A percentile compares a stretch with the other conserved stretches of the same genome.
Conservation (phyloP, 345 rosid genomes). For the Iberis pinnata region DNA sequence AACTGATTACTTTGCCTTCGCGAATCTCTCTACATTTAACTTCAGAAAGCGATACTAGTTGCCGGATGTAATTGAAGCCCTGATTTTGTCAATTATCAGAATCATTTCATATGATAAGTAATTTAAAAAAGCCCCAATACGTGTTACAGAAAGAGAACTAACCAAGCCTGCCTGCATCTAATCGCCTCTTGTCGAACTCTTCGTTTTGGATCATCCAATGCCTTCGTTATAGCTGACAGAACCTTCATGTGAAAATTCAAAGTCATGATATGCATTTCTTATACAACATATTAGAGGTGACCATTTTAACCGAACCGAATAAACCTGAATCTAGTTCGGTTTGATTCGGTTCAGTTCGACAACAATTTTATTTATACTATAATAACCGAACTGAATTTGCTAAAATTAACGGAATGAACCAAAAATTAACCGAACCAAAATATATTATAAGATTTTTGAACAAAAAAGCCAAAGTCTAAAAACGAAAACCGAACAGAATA, state of each 20-base stretch:
- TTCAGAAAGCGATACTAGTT: background rate
- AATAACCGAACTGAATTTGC: no score
- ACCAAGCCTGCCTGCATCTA: constrained; percentile 82
- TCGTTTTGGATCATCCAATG: constrained; percentile 80
- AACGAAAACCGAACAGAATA: no score
- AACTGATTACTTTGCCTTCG: constrained; percentile 7
- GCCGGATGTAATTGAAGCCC: constrained; percentile 23
- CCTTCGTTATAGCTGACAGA: constrained; percentile 44
- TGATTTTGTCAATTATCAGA: constrained; percentile 15
- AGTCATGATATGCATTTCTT: background rate
- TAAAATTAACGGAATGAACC: no score
- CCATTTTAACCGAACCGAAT: no score
- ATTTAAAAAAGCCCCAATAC: background rate
- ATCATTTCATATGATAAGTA: background rate
- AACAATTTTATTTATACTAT: no score
- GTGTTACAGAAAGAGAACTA: constrained; percentile 5
- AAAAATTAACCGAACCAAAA: no score
- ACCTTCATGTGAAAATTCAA: constrained; percentile 35
- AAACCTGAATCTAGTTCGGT: no score
- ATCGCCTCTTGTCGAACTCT: constrained; percentile 77
- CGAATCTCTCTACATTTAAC: constrained; percentile 17
- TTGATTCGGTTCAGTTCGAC: no score
- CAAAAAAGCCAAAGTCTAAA: no score
- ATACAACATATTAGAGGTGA: background rate
- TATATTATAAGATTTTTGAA: no score